Conservation (phyloP, 345 rosid genomes). For the Camelina neglecta region DNA sequence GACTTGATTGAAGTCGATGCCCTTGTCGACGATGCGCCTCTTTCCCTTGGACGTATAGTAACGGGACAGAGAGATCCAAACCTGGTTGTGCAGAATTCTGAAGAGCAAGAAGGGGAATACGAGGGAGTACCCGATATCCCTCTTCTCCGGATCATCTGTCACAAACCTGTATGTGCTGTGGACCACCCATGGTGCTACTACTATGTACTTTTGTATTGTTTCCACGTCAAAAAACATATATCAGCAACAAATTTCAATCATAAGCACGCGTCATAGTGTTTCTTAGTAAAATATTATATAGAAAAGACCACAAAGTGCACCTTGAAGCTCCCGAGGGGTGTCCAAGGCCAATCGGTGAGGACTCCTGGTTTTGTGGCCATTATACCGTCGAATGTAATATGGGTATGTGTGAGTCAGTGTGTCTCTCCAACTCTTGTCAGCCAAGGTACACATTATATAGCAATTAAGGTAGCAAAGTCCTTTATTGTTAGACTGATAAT, state of each 20-base stretch:
- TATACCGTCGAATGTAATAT: conserved; percentile 31
- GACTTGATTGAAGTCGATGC: conserved; percentile 70
- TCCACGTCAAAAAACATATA: conserved; percentile 23
- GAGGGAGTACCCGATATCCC: conserved; percentile 48
- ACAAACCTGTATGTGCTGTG: conserved; percentile 51
- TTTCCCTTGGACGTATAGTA: conserved; percentile 55
- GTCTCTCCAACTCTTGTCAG: conserved; percentile 27
- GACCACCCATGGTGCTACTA: conserved; percentile 64
- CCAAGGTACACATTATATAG: conserved; percentile 23
- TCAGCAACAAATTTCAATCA: conserved; percentile 6
- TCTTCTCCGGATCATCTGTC: conserved; percentile 38
- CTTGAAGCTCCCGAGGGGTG: conserved; percentile 59
- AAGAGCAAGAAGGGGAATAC: conserved; percentile 49
- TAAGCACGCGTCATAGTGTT: not conserved
- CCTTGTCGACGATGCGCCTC: conserved; percentile 59
- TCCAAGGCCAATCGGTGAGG: conserved; percentile 66
- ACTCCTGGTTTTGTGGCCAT: conserved; percentile 69
- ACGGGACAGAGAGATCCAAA: conserved; percentile 67
- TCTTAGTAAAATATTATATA: not conserved
- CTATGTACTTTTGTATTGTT: conserved; percentile 47
- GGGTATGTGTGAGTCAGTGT: conserved; percentile 10
- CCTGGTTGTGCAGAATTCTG: conserved; percentile 60
- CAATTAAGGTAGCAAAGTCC: not conserved
- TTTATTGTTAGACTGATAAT: conserved; percentile 8
- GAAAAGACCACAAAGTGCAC: conserved; percentile 30